Percentiles rank a stretch among this genome's conserved stretches.
Conservation (phyloP, 2,329 filamentous ascomycete genomes). For the Epichloe bromicola region DNA sequence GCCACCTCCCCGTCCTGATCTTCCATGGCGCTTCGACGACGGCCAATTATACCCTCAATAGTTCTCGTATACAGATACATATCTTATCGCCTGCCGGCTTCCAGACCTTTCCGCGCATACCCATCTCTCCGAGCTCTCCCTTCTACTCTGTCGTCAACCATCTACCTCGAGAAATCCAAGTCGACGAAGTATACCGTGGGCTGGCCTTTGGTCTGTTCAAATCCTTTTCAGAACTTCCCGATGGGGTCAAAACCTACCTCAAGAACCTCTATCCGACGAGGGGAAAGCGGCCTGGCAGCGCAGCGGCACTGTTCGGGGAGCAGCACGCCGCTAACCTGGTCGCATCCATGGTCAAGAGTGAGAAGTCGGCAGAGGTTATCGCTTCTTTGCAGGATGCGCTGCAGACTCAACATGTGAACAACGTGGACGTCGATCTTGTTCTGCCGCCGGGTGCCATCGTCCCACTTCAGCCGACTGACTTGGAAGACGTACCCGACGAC, state of each 20-base stretch:
- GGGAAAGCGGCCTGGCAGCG: slow-evolving; percentile 47
- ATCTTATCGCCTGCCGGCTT: slow-evolving; percentile 83
- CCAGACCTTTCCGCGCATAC: slow-evolving; percentile 79
- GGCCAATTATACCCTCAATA: slow-evolving; percentile 73
- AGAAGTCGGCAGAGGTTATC: slow-evolving; percentile 62
- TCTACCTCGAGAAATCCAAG: slow-evolving; percentile 85
- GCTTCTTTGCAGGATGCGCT: slow-evolving; percentile 61
- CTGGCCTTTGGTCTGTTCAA: slow-evolving; percentile 88
- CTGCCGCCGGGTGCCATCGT: slow-evolving; percentile 66
- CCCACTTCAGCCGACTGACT: slow-evolving; percentile 45
- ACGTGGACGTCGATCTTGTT: slow-evolving; percentile 78
- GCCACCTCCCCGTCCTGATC: slow-evolving; percentile 69
- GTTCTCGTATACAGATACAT: slow-evolving; percentile 88
- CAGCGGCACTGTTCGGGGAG: slow-evolving; percentile 67
- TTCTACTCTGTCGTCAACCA: slow-evolving; percentile 84
- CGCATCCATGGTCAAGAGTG: slow-evolving; percentile 69
- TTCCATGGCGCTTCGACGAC: slow-evolving; percentile 90
- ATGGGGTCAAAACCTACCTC: slow-evolving; percentile 60
- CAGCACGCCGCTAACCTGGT: slow-evolving; percentile 88
- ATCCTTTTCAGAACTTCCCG: slow-evolving; percentile 81
- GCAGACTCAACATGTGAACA: slow-evolving; percentile 68
- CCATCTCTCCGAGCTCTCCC: slow-evolving; percentile 82
- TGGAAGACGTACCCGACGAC: slow-evolving; percentile 45
- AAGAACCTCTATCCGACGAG: slow-evolving; percentile 42
- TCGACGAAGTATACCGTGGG: slow-evolving; percentile 82